Evolutionary conservation across 164 flowering plant species (phyloP).

Genomic region (Tinospora cordifolia): DNA sequence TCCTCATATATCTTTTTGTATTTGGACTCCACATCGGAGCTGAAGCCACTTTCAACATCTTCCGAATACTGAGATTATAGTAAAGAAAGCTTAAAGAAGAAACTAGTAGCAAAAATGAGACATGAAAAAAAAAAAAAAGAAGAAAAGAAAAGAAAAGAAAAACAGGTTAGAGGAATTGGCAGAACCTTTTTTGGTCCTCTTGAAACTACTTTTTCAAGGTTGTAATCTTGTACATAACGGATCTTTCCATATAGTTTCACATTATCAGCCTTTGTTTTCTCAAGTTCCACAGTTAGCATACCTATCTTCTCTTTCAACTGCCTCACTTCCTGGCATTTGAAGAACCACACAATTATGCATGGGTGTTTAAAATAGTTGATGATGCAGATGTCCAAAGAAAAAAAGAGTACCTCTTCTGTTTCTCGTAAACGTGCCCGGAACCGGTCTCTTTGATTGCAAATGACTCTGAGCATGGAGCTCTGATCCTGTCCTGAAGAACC

Average conservation of each 20-base stretch:
- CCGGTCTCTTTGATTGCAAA: slow-evolving; percentile 94
- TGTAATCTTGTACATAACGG: slow-evolving; percentile 97
- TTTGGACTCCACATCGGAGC: slow-evolving; percentile 93
- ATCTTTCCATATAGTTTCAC: slow-evolving; percentile 97
- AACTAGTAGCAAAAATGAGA: not conserved
- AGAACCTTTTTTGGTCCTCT: slow-evolving; percentile 91
- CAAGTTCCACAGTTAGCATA: slow-evolving; percentile 57
- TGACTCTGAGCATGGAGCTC: slow-evolving; percentile 96
- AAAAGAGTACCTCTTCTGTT: slow-evolving; percentile 72
- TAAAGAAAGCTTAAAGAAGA: slow-evolving; percentile 4
- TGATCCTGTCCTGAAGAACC: slow-evolving; percentile 75
- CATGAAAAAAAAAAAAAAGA: not conserved
- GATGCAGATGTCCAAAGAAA: not conserved
- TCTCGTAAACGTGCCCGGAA: slow-evolving; percentile 81
- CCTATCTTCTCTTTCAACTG: slow-evolving; percentile 88
- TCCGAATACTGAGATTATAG: slow-evolving; percentile 51
- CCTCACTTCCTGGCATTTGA: slow-evolving; percentile 64
- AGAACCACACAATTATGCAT: slow-evolving; percentile 8
- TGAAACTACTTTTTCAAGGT: slow-evolving; percentile 79
- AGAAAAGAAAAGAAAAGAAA: no score
- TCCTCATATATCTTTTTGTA: slow-evolving; percentile 98
- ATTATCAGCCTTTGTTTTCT: slow-evolving; percentile 90
- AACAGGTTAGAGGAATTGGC: slow-evolving; percentile 5
- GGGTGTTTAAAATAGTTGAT: not conserved
- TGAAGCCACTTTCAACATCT: slow-evolving; percentile 92